Evolutionary conservation across 768 basidiomycete species (phyloP).

Genomic region (Termitomyces sp.): DNA sequence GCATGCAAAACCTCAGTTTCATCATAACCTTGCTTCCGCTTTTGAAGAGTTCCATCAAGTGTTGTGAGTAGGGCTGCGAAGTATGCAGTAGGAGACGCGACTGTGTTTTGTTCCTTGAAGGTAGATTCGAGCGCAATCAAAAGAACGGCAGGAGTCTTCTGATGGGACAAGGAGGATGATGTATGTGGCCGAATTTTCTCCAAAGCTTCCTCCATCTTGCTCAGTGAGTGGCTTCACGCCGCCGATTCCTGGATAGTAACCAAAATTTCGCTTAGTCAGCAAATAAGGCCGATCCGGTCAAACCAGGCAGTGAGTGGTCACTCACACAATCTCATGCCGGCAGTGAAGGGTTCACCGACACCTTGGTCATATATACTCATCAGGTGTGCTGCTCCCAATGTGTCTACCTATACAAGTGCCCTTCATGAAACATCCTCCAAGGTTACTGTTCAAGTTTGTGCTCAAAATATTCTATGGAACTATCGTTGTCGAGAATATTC

Average conservation of each 20-base stretch:
- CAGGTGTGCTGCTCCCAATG: conserved; percentile 34
- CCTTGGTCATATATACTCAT: conserved; percentile 66
- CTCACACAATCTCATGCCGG: conserved; percentile 6
- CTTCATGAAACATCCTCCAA: conserved; percentile 18
- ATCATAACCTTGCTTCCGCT: conserved; percentile 37
- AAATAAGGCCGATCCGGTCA: no score
- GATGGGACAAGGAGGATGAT: conserved; percentile 74
- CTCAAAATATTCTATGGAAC: conserved; percentile 89
- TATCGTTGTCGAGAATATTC: conserved; percentile 76
- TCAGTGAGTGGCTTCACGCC: neutral
- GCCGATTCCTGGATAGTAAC: neutral
- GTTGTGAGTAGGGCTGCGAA: conserved; percentile 89
- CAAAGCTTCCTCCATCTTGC: conserved; percentile 53
- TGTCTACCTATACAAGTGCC: neutral
- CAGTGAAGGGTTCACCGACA: conserved; percentile 28
- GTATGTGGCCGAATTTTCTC: conserved; percentile 86
- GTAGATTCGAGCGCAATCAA: conserved; percentile 82
- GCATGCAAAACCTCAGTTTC: conserved; percentile 81
- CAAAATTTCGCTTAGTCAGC: conserved; percentile 30
- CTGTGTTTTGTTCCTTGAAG: conserved; percentile 61
- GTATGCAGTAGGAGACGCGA: conserved; percentile 80
- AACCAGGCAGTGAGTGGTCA: no score
- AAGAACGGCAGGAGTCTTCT: conserved; percentile 84
- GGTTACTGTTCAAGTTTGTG: conserved; percentile 72
- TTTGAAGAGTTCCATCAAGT: conserved; percentile 71